Evolutionary conservation across 179 eudicot genomes (phyloP).

Genomic region (Monotropa hypopitys): DNA sequence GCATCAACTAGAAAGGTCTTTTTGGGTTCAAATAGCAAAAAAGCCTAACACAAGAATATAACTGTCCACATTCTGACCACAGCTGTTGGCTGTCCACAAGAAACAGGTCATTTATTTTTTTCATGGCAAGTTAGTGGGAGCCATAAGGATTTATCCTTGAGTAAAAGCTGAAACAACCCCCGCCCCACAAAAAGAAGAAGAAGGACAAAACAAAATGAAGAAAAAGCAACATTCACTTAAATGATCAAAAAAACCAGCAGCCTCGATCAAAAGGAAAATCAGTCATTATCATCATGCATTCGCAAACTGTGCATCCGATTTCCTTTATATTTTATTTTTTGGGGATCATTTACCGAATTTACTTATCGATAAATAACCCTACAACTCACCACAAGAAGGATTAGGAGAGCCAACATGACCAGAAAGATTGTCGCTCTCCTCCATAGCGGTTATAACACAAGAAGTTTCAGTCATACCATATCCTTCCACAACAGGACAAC

Average conservation of each 20-base stretch:
- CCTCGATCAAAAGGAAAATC: neutral
- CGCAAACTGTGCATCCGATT: neutral
- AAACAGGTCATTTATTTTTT: neutral
- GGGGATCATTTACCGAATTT: neutral
- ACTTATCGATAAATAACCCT: neutral
- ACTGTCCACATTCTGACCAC: neutral
- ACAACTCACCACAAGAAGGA: constrained; percentile 37
- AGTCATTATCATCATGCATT: neutral
- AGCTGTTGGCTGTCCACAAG: neutral
- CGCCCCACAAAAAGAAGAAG: neutral
- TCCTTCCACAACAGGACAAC: constrained; percentile 36
- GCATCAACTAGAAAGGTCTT: neutral
- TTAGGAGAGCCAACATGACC: constrained; percentile 52
- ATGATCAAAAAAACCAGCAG: neutral
- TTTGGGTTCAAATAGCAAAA: neutral
- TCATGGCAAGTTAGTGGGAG: neutral
- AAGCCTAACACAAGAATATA: neutral
- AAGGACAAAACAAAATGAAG: neutral
- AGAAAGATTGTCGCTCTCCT: constrained; percentile 26
- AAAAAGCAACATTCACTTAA: neutral
- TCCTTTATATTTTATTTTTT: neutral
- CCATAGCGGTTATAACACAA: constrained; percentile 32
- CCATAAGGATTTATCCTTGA: neutral
- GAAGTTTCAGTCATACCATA: constrained; percentile 53
- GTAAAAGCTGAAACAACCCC: neutral